Conservation (phyloP, 805 yeast genomes). For the Candida golubevii region DNA sequence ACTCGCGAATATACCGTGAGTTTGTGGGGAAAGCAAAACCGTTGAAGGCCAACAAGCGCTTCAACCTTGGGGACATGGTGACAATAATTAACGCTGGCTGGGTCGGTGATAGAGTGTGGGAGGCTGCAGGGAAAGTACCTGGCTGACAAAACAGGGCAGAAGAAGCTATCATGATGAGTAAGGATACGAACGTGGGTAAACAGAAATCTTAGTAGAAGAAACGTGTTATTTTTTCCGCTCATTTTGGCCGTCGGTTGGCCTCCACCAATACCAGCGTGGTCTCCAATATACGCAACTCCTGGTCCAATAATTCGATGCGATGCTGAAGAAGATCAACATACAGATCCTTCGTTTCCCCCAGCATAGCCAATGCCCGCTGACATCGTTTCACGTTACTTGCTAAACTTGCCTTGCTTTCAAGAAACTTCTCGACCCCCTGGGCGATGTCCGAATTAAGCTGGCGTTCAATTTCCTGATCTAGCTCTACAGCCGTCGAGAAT, state of each 20-base stretch:
- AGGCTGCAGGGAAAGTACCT: constrained; percentile 40
- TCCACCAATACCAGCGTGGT: constrained; percentile 34
- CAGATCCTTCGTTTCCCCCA: constrained; percentile 3
- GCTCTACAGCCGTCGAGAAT: constrained; percentile 38
- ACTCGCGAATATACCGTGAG: constrained; percentile 59
- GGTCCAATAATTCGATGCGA: constrained; percentile 67
- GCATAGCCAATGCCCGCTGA: constrained; percentile 11
- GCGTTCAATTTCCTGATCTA: constrained; percentile 33
- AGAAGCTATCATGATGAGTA: no score
- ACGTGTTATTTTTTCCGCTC: background rate
- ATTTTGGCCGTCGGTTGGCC: background rate
- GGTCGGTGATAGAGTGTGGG: constrained; percentile 77
- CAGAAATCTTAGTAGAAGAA: no score
- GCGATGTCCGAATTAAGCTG: constrained; percentile 35
- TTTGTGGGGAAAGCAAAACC: constrained; percentile 67
- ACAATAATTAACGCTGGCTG: constrained; percentile 79
- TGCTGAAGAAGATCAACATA: constrained; percentile 17
- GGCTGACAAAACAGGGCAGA: background rate
- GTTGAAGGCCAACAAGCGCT: constrained; percentile 52
- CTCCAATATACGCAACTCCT: constrained; percentile 68
- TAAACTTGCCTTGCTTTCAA: constrained; percentile 11
- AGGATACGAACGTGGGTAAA: no score
- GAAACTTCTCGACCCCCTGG: constrained; percentile 14
- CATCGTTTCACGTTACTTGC: constrained; percentile 5
- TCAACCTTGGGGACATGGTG: constrained; percentile 71